These are phyloP conservation scores for Truncatella angustata DNA, from an alignment of 2,329 filamentous ascomycete genomes.

Conservation along the genomic window DNA sequence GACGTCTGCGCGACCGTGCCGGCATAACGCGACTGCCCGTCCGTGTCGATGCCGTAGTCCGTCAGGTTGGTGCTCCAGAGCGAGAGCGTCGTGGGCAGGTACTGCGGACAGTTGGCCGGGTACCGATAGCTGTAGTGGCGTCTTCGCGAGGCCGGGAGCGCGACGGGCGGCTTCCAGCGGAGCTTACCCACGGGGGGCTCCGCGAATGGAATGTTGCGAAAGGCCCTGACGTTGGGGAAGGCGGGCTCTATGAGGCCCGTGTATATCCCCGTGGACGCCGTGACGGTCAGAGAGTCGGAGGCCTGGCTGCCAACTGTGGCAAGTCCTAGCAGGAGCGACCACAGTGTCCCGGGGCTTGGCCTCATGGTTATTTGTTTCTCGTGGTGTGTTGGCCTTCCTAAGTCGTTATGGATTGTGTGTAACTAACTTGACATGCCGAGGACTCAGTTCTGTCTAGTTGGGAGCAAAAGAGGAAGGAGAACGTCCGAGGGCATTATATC, in stretches of 20 bases:
- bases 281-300: not conserved
- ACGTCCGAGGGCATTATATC: not conserved
- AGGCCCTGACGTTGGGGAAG: not conserved
- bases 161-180: constrained; percentile 1
- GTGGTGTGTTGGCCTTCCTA: not conserved
- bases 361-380: not conserved
- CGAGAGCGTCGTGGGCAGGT: constrained; percentile 1
- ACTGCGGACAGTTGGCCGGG: not conserved
- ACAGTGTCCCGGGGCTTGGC: not conserved
- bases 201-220: constrained; percentile 6
- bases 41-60: constrained; percentile 6
- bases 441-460: not conserved
- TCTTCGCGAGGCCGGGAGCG: not conserved
- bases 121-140: not conserved
- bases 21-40: not conserved
- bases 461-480: not conserved
- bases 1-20: constrained; percentile 2
- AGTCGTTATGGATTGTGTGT: not conserved
- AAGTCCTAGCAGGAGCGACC: not conserved
- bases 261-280: constrained; percentile 1
- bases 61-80: constrained; percentile 1
- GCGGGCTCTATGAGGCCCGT: constrained; percentile 2
- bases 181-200: constrained; percentile 3
- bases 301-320: not conserved
- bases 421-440: not conserved